phyloP scores from a whole-genome alignment of 768 basidiomycete species.

The Pulveroboletus sp. region DNA sequence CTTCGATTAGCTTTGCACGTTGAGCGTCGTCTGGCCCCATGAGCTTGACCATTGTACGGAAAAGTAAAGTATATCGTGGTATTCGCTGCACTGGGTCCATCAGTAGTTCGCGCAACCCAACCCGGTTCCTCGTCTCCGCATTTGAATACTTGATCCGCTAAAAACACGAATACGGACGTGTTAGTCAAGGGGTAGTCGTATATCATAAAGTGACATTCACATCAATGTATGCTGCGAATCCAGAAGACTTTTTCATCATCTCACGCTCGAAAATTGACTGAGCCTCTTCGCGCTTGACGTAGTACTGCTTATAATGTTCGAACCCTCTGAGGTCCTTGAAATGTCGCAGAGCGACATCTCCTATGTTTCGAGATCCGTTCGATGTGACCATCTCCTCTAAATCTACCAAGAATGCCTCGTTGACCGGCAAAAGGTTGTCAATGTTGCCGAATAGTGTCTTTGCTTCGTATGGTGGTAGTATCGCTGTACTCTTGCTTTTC shows the following conservation, averaged over 20 bases:
- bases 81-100: constrained; percentile 98
- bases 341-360: constrained; percentile 83
- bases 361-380: constrained; percentile 59
- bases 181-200: constrained; percentile 11
- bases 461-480: constrained; percentile 88
- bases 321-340: constrained; percentile 83
- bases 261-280: constrained; percentile 86
- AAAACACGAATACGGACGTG: not conserved
- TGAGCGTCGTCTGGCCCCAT: constrained; percentile 80
- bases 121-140: constrained; percentile 70
- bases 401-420: constrained; percentile 81
- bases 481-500: constrained; percentile 77
- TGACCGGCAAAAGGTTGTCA: constrained; percentile 84
- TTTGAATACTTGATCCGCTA: constrained; percentile 87
- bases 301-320: constrained; percentile 89
- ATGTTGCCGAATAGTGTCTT: constrained; percentile 93
- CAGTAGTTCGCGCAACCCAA: constrained; percentile 86
- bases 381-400: constrained; percentile 75
- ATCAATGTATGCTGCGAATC: constrained; percentile 85
- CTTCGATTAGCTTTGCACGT: constrained; percentile 74
- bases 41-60: constrained; percentile 89
- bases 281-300: constrained; percentile 90
- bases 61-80: constrained; percentile 89
- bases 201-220: constrained; percentile 45
- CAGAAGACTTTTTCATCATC: constrained; percentile 72